Percentiles rank a stretch among this genome's conserved stretches.
These are phyloP conservation scores for Spathaspora girioi DNA, from an alignment of 805 yeast genomes.

Conservation along the genomic window DNA sequence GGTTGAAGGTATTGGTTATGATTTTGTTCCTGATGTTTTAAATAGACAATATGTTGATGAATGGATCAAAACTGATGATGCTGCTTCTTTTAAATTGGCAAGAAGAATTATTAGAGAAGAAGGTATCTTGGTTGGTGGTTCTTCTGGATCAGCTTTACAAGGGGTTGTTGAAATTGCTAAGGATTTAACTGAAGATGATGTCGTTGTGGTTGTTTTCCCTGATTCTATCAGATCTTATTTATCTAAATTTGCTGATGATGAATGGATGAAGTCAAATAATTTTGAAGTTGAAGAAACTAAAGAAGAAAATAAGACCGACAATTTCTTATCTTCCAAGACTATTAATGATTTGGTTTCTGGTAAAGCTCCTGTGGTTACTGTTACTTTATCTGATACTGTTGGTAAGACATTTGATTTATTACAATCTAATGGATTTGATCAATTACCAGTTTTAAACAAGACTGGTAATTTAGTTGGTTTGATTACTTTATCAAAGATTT, in stretches of 20 bases:
- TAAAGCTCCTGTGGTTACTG: constrained; percentile 78
- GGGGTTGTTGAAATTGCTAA: constrained; percentile 71
- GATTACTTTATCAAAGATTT: constrained; percentile 68
- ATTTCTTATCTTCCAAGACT: constrained; percentile 38
- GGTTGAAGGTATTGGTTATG: constrained; percentile 91
- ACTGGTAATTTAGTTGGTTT: constrained; percentile 68
- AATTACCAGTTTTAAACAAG: constrained; percentile 67
- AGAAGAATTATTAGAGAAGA: constrained; percentile 80
- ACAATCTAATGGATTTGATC: constrained; percentile 78
- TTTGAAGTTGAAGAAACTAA: constrained; percentile 54
- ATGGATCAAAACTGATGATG: constrained; percentile 86
- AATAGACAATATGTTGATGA: constrained; percentile 61
- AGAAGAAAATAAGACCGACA: constrained; percentile 39
- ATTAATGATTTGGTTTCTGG: constrained; percentile 60
- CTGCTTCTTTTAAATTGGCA: constrained; percentile 74
- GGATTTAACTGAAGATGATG: constrained; percentile 68
- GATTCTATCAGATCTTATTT: constrained; percentile 84
- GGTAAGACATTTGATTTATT: constrained; percentile 64
- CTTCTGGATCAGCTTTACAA: constrained; percentile 79
- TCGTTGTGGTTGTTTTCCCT: constrained; percentile 78
- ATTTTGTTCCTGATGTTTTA: constrained; percentile 79
- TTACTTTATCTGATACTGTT: constrained; percentile 55
- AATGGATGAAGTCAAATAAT: constrained; percentile 81
- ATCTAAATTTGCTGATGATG: constrained; percentile 85
- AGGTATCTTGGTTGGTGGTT: constrained; percentile 88